Evolutionary conservation across 2,329 filamentous ascomycete species (phyloP), one percentile per base, ranked within the genome.

Genomic region (Phaeosphaeriaceae sp.): DNA sequence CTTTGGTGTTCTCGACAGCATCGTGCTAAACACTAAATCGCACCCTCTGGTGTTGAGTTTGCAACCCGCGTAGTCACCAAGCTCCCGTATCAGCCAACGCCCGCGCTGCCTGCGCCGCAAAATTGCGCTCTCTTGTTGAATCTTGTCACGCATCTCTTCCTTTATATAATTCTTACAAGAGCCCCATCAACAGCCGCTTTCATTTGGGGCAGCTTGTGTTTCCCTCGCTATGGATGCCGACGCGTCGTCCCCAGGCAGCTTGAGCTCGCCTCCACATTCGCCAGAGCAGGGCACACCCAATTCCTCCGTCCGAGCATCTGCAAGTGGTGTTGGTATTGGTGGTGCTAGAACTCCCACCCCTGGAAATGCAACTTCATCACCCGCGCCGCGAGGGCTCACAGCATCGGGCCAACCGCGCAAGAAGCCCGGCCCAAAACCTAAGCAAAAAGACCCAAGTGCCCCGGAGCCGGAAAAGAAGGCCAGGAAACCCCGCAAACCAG

Each of bases 401-500:
- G 71, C 75, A 51, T 69, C 74, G 41, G 74, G 77, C 56, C 65
- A 70, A 41, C 66, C 71, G 61, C 75, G 79, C 57, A 79, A 79
- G 64, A 82, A 77, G 69, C 78, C 76, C 21, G 75, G 75, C 7
- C 79, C 80, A 31, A 83, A 82, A 67, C 68, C 77, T 42, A 78
- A 79, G 54, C 53, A 68, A 36, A 76, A 73, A 62, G 75, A 77
- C 48, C 58, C 70, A 61, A 74, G 53, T 70, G 71, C 54, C 61
- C 74, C 67, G 51, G 76, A 75, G 44, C 63, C 67, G 40, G 78
- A 80, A 62, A 81, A 79, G 51, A 80, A 80, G 60, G 71, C 77
- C 3, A 78, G 79, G 63, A 82, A 81, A 66, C 69, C 80, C 40
- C 76, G 82, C 56, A 83, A 81, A 67, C 73, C 79, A 19, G 71